phyloP scores from a whole-genome alignment of 116 monocot genomes.

The Dioscorea cayenensis region DNA sequence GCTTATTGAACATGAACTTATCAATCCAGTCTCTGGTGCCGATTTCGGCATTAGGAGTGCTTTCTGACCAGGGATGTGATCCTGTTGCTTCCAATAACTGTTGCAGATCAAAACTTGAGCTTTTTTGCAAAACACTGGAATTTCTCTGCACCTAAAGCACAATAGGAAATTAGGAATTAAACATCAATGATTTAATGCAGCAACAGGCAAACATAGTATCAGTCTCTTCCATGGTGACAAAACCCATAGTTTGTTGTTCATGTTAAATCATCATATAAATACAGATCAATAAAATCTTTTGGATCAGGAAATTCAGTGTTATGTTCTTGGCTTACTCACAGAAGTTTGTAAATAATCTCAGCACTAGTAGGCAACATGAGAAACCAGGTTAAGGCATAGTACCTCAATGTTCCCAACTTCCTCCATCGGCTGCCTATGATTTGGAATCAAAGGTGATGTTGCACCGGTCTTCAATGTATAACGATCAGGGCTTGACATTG shows the following conservation, averaged over 20 bases:
- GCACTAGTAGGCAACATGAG: too few species aligned
- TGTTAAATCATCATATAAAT: too few species aligned
- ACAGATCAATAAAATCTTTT: too few species aligned
- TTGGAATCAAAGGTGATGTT: constrained; percentile 36
- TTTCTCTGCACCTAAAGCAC: constrained; percentile 30
- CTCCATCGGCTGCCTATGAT: constrained; percentile 57
- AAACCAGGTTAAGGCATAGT: background rate
- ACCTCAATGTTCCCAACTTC: constrained; percentile 88
- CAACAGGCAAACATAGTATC: background rate
- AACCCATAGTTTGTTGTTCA: too few species aligned
- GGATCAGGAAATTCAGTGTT: too few species aligned
- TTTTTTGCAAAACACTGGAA: constrained; percentile 43
- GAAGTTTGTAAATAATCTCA: too few species aligned
- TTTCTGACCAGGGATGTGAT: constrained; percentile 52
- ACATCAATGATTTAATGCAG: background rate
- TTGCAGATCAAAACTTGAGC: constrained; percentile 59
- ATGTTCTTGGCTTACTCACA: too few species aligned
- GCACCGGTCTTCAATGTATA: constrained; percentile 27
- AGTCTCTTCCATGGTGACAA: too few species aligned
- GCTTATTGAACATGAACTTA: constrained; percentile 76
- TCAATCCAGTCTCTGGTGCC: constrained; percentile 79
- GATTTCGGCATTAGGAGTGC: constrained; percentile 22
- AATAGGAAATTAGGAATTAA: background rate
- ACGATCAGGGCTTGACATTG: constrained; percentile 21
- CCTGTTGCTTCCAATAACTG: constrained; percentile 34